Evolutionary conservation across 2,329 filamentous ascomycete species (phyloP).

Genomic region (Aureobasidium sp.): DNA sequence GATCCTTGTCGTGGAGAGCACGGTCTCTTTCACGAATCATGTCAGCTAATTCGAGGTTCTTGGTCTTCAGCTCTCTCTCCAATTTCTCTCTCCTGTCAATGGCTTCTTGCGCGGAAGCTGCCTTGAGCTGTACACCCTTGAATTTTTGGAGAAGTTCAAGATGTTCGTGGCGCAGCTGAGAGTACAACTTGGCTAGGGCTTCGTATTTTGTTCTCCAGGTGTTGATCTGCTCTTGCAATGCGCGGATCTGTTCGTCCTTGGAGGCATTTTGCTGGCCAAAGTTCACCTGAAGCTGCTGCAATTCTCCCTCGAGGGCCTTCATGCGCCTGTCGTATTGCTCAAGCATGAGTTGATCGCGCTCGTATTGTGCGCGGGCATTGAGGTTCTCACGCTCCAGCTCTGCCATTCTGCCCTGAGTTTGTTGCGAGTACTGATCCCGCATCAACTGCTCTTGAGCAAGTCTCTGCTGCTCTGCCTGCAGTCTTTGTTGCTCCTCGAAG

Average conservation of each 20-base stretch:
- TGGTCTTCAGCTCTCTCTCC: conserved; percentile 96
- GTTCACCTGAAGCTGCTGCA: conserved; percentile 73
- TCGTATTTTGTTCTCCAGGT: conserved; percentile 98
- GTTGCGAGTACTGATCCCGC: conserved; percentile 81
- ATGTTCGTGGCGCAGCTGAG: conserved; percentile 90
- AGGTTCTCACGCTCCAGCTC: conserved; percentile 94
- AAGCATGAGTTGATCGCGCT: conserved; percentile 93
- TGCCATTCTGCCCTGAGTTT: conserved; percentile 91
- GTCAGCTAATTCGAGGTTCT: conserved; percentile 96
- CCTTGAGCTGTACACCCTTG: conserved; percentile 92
- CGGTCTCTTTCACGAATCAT: conserved; percentile 97
- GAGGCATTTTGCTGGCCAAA: conserved; percentile 78
- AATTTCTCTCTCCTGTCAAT: conserved; percentile 92
- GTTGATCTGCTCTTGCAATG: conserved; percentile 93
- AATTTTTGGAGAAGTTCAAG: conserved; percentile 92
- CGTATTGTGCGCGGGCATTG: conserved; percentile 88
- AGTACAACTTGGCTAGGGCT: conserved; percentile 91
- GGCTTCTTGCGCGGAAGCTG: conserved; percentile 91
- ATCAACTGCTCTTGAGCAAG: conserved; percentile 85
- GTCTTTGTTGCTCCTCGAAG: conserved; percentile 93
- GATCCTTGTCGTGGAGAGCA: conserved; percentile 86
- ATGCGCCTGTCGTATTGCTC: conserved; percentile 93
- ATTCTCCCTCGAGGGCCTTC: conserved; percentile 83
- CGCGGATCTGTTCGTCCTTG: conserved; percentile 88
- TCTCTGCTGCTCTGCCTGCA: conserved; percentile 80